Conservation (phyloP, 345 rosid species). For the Dimocarpus longan region DNA sequence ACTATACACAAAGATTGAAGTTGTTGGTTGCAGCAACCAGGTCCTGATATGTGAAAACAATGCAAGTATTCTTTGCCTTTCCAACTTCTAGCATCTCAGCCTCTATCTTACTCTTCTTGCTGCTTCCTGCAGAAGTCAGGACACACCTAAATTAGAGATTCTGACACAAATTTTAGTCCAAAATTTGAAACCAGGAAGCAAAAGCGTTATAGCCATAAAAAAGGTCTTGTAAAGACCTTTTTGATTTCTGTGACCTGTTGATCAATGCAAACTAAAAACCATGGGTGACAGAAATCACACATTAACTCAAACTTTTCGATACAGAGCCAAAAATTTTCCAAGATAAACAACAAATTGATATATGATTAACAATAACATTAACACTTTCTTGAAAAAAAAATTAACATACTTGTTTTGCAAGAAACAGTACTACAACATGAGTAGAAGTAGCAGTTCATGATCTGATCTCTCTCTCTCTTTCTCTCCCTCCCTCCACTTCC, state of each 20-base stretch:
- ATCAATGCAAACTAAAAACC: neutral
- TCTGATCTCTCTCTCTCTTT: neutral
- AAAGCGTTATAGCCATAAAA: too few relatives aligned
- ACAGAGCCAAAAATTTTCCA: neutral
- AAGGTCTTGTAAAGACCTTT: too few relatives aligned
- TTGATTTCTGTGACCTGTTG: neutral
- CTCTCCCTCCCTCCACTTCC: neutral
- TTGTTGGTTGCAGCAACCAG: conserved; percentile 53
- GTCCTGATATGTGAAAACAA: conserved; percentile 47
- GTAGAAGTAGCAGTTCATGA: conserved; percentile 25
- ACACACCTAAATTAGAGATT: neutral
- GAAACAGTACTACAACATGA: conserved; percentile 24
- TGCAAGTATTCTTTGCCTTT: conserved; percentile 35
- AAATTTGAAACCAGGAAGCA: neutral
- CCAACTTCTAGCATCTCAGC: conserved; percentile 54
- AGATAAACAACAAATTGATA: neutral
- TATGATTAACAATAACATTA: too few relatives aligned
- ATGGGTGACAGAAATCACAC: neutral
- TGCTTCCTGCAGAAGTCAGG: conserved; percentile 35
- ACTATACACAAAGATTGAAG: conserved; percentile 47
- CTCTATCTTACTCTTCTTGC: conserved; percentile 41
- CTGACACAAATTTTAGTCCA: neutral
- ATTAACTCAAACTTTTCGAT: neutral
- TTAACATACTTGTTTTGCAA: conserved; percentile 30
- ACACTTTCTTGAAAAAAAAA: too few relatives aligned